phyloP scores from a whole-genome alignment of 768 basidiomycete genomes.

The Filobasidium floriforme region DNA sequence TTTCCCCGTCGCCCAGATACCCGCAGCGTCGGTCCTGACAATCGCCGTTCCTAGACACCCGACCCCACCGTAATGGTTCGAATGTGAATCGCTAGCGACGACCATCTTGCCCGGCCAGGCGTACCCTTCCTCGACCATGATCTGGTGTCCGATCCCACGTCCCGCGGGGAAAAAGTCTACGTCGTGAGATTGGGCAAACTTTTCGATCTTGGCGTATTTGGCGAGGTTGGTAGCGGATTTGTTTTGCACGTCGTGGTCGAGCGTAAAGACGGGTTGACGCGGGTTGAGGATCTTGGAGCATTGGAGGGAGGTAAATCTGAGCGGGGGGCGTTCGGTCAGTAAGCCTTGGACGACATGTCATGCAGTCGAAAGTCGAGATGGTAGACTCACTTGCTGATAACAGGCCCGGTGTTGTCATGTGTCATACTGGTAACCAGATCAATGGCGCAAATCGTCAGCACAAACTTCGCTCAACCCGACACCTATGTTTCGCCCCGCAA shows the following conservation, averaged over 20 bases:
- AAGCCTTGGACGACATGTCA: neutral
- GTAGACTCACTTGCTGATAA: constrained; percentile 79
- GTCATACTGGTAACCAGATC: constrained; percentile 40
- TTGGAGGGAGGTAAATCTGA: constrained; percentile 88
- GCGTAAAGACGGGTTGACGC: constrained; percentile 82
- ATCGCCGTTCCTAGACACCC: constrained; percentile 96
- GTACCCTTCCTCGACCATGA: constrained; percentile 96
- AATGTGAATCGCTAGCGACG: constrained; percentile 91
- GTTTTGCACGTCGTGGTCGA: constrained; percentile 98
- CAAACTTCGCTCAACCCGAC: neutral
- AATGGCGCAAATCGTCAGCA: constrained; percentile 1
- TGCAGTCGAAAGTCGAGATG: too few relatives aligned
- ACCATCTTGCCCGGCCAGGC: constrained; percentile 93
- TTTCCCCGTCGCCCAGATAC: constrained; percentile 96
- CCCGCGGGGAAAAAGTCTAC: constrained; percentile 97
- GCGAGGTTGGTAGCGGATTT: constrained; percentile 76
- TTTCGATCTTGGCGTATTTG: constrained; percentile 87
- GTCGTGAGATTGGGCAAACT: constrained; percentile 72
- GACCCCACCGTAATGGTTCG: constrained; percentile 98
- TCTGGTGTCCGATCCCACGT: constrained; percentile 93
- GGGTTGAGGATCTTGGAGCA: constrained; percentile 74
- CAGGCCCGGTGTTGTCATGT: constrained; percentile 89
- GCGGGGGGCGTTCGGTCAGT: neutral
- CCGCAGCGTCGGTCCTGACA: constrained; percentile 58
- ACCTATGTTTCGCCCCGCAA: neutral